phyloP scores from a whole-genome alignment of 176 grass and related monocot genomes.

The Chrysopogon serrulatus region DNA sequence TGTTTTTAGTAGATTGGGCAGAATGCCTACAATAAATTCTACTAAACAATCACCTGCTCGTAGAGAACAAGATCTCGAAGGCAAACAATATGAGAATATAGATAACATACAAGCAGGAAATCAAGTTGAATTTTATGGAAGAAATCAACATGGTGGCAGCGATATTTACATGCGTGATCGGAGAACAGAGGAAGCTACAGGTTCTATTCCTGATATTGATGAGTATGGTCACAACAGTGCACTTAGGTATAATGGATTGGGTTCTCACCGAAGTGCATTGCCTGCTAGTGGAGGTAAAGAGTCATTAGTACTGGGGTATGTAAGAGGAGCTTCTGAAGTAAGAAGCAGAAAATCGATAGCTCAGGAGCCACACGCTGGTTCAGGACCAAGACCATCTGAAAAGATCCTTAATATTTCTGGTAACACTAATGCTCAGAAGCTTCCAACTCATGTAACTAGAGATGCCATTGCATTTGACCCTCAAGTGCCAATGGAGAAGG shows the following conservation, averaged over 20 bases:
- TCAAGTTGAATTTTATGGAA: conserved; percentile 30
- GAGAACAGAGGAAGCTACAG: conserved; percentile 29
- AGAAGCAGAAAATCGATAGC: conserved; percentile 44
- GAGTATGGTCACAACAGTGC: conserved; percentile 25
- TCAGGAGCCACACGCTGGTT: conserved; percentile 43
- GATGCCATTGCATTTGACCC: conserved; percentile 15
- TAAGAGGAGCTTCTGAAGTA: conserved; percentile 43
- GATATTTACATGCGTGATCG: conserved; percentile 37
- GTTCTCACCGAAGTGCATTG: conserved; percentile 26
- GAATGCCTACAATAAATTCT: conserved; percentile 7
- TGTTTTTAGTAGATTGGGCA: conserved; percentile 82
- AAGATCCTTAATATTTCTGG: conserved; percentile 61
- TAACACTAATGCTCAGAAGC: conserved; percentile 46
- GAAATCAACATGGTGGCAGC: conserved; percentile 25
- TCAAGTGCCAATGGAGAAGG: conserved; percentile 26
- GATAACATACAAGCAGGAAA: neutral
- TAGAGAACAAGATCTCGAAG: conserved; percentile 23
- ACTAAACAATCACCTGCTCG: conserved; percentile 15
- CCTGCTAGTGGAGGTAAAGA: conserved; percentile 35
- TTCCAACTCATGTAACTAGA: conserved; percentile 37
- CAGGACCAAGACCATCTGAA: conserved; percentile 41
- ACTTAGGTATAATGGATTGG: conserved; percentile 37
- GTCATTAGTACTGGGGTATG: conserved; percentile 26
- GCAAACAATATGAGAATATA: conserved; percentile 27
- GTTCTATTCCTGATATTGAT: conserved; percentile 38